Conservation (phyloP, 176 grass and related monocot species). For the Dactylis glomerata region DNA sequence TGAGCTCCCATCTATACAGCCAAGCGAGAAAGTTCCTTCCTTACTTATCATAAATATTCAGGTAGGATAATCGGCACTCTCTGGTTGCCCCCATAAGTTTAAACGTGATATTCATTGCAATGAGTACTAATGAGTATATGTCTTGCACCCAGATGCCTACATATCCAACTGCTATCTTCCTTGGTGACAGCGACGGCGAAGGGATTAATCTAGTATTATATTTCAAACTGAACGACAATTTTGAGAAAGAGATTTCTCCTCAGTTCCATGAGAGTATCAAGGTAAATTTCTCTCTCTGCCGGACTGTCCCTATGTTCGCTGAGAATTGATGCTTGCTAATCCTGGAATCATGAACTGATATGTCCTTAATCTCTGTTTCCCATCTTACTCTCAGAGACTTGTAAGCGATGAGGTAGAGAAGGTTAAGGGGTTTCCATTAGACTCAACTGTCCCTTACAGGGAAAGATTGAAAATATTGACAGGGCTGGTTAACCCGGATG, state of each 20-base stretch:
- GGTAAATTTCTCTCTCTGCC: conserved; percentile 24
- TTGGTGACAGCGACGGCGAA: conserved; percentile 90
- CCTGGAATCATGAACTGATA: neutral
- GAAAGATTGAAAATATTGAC: conserved; percentile 96
- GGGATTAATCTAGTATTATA: conserved; percentile 76
- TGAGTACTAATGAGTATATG: conserved; percentile 5
- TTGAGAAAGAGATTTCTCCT: conserved; percentile 78
- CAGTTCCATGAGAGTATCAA: conserved; percentile 85
- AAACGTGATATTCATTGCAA: neutral
- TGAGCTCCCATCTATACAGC: conserved; percentile 62
- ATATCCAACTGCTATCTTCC: conserved; percentile 94
- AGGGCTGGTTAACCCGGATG: conserved; percentile 82
- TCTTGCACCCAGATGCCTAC: conserved; percentile 68
- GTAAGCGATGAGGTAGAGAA: conserved; percentile 79
- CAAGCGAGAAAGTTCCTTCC: conserved; percentile 77
- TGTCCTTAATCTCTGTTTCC: neutral
- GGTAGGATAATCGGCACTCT: conserved; percentile 30
- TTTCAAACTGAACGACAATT: conserved; percentile 87
- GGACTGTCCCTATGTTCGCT: neutral
- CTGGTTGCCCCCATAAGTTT: neutral
- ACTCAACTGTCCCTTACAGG: conserved; percentile 74
- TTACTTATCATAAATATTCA: conserved; percentile 90
- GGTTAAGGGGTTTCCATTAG: conserved; percentile 81
- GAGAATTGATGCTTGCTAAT: conserved; percentile 2
- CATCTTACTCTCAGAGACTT: conserved; percentile 55